These are phyloP conservation scores for Dactylonectria macrodidyma DNA, from an alignment of 2,329 filamentous ascomycete genomes.

Conservation along the genomic window DNA sequence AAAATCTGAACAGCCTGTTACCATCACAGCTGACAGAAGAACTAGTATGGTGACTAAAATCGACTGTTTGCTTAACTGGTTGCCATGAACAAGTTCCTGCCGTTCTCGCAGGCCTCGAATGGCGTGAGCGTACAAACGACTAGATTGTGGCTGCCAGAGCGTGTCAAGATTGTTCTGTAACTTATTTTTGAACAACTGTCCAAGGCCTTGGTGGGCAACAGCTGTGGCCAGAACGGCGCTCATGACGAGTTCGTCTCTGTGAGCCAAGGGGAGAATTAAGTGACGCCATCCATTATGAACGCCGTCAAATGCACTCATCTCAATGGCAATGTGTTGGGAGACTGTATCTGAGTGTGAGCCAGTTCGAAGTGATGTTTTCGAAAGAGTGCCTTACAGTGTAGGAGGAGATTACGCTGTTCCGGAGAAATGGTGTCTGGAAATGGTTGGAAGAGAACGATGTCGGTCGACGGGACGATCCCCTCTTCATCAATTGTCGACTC, in stretches of 20 bases:
- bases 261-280: constrained; percentile 39
- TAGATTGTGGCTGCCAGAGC: constrained; percentile 29
- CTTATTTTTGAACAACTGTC: constrained; percentile 1
- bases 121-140: constrained; percentile 33
- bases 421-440: constrained; percentile 30
- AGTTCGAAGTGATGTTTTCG: accelerated
- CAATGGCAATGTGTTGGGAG: constrained; percentile 39
- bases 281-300: constrained; percentile 46
- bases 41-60: constrained; percentile 45
- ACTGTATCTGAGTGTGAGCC: constrained; percentile 18
- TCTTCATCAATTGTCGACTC: background rate
- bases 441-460: constrained; percentile 21
- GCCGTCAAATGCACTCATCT: constrained; percentile 47
- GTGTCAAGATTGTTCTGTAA: background rate
- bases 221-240: constrained; percentile 41
- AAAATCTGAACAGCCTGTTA: constrained; percentile 48
- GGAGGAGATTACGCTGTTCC: constrained; percentile 35
- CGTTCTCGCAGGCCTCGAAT: constrained; percentile 36
- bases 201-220: constrained; percentile 38
- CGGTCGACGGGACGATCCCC: background rate
- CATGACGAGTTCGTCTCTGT: constrained; percentile 40
- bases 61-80: constrained; percentile 34
- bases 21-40: constrained; percentile 42
- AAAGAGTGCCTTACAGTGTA: constrained; percentile 32
- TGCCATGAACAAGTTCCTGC: constrained; percentile 31